phyloP scores from a whole-genome alignment of 441 rosid species.

The Euphorbia celastroides region DNA sequence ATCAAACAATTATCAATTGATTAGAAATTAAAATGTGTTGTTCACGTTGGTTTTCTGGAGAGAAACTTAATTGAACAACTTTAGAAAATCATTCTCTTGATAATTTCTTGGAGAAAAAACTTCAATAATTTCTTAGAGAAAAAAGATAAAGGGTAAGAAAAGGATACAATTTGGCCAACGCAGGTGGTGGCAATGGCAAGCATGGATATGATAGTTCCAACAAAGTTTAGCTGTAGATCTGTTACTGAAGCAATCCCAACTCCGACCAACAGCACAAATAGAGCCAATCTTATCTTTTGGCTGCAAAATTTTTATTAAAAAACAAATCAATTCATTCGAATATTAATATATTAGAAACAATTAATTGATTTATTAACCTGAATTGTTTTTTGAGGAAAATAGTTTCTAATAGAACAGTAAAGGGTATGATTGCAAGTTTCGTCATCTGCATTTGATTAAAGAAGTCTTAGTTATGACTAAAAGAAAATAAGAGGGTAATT shows the following conservation, averaged over 20 bases:
- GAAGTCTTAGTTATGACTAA: too few species aligned
- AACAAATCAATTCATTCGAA: too few species aligned
- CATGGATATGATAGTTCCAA: conserved; percentile 72
- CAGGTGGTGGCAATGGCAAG: conserved; percentile 90
- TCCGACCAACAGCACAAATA: conserved; percentile 64
- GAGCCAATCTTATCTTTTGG: conserved; percentile 67
- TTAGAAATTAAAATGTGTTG: too few species aligned
- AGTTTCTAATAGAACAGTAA: conserved; percentile 87
- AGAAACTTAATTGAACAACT: too few species aligned
- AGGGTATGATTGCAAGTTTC: conserved; percentile 94
- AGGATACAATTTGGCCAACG: conserved; percentile 95
- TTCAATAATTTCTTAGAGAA: too few species aligned
- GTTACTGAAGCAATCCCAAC: conserved; percentile 93
- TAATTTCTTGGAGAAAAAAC: too few species aligned
- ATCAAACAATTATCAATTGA: too few species aligned
- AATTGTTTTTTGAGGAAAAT: conserved; percentile 83
- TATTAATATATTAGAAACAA: background rate
- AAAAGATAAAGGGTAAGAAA: background rate
- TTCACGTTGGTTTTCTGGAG: too few species aligned
- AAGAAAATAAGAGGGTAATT: background rate
- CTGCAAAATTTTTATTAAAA: conserved; percentile 39
- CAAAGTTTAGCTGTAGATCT: conserved; percentile 87
- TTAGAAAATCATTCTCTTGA: too few species aligned
- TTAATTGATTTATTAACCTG: conserved; percentile 38
- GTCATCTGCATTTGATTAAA: conserved; percentile 97